Conservation (phyloP, 2,329 filamentous ascomycete genomes). For the Aspergillus japonicus region DNA sequence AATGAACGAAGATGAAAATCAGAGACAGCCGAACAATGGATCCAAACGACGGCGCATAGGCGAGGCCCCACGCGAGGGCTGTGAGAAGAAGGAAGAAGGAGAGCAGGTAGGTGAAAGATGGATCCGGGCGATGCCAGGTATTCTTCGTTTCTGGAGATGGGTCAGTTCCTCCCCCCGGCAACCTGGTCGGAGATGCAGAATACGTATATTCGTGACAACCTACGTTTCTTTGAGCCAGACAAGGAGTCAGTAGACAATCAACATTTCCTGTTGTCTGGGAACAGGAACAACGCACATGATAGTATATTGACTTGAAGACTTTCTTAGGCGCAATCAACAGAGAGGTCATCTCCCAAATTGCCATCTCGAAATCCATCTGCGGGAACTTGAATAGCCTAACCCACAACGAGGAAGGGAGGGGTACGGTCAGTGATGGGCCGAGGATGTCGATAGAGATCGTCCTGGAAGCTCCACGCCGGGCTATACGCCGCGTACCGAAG, state of each 20-base stretch:
- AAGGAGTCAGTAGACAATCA: not conserved
- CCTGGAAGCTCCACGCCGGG: not conserved
- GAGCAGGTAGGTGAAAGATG: conserved; percentile 68
- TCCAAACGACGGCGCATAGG: conserved; percentile 49
- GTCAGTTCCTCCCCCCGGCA: not conserved
- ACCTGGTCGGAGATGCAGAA: not conserved
- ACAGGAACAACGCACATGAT: conserved; percentile 54
- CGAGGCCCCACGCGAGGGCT: conserved; percentile 59
- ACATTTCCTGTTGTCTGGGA: not conserved
- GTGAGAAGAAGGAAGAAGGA: conserved; percentile 63
- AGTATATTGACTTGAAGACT: conserved; percentile 69
- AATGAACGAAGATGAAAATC: conserved; percentile 57
- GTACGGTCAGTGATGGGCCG: not conserved
- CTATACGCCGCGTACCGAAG: not conserved
- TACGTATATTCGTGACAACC: conserved; percentile 10
- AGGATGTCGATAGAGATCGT: not conserved
- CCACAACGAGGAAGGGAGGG: conserved; percentile 13
- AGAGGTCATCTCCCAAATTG: conserved; percentile 70
- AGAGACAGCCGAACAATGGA: conserved; percentile 50
- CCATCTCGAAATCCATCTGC: conserved; percentile 73
- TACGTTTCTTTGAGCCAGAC: conserved; percentile 40
- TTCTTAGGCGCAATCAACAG: conserved; percentile 68
- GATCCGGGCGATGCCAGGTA: conserved; percentile 68
- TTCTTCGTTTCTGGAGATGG: conserved; percentile 62
- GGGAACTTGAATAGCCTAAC: conserved; percentile 66